Conservation (phyloP, 2,329 filamentous ascomycete species). For the Aspergillus melleus region DNA sequence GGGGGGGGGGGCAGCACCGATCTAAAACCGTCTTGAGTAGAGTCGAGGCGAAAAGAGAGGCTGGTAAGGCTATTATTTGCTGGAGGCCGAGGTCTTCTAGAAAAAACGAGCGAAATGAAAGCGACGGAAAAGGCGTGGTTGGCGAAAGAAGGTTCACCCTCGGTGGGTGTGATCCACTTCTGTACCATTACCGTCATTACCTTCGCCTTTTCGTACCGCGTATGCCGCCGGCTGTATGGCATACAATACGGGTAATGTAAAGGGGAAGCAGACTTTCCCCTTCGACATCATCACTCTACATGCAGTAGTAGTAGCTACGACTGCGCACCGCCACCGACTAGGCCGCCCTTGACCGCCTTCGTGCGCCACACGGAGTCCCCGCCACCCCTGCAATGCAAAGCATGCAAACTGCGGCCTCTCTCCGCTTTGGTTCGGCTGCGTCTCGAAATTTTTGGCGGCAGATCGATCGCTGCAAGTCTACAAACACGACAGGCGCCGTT, state of each 20-base stretch:
- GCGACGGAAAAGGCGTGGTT: background rate
- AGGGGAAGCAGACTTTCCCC: background rate
- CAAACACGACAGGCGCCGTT: background rate
- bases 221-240: background rate
- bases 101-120: constrained; percentile 8
- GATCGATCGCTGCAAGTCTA: background rate
- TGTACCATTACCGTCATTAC: background rate
- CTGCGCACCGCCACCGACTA: too few species aligned
- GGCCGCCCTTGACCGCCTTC: background rate
- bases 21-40: constrained; percentile 1
- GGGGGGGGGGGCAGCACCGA: background rate
- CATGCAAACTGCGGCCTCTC: constrained; percentile 21
- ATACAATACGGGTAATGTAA: too few species aligned
- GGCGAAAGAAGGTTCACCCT: background rate
- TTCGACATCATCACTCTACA: background rate
- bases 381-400: constrained; percentile 15
- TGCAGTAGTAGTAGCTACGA: too few species aligned
- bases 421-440: constrained; percentile 1
- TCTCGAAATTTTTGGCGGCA: constrained; percentile 15
- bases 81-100: constrained; percentile 16
- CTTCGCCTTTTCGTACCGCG: too few species aligned
- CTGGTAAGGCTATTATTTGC: background rate
- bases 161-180: background rate
- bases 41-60: constrained; percentile 2
- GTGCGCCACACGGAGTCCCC: constrained; percentile 2